A percentile compares a stretch with the other conserved stretches of the same genome.
Conservation (phyloP, 768 basidiomycete genomes). For the Saitozyma sp. region DNA sequence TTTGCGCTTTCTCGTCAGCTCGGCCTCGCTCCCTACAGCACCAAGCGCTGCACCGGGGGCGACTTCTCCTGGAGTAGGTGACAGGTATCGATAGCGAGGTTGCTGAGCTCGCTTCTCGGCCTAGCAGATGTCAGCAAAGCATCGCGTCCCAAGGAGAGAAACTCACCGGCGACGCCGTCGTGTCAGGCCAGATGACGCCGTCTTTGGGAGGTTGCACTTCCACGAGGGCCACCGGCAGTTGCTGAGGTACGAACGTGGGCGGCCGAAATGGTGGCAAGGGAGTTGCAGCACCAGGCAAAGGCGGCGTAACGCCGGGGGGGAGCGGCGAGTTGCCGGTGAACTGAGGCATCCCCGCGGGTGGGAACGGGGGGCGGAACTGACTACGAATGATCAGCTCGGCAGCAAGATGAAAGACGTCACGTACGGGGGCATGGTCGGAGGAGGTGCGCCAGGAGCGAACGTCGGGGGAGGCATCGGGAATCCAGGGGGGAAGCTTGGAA, state of each 20-base stretch:
- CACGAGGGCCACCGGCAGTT: conserved; percentile 3
- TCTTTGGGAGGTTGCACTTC: conserved; percentile 44
- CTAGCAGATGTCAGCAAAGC: conserved; percentile 15
- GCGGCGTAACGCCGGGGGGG: conserved; percentile 36
- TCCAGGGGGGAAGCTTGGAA: conserved; percentile 59
- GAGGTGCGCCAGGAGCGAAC: conserved; percentile 13
- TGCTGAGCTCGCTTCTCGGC: conserved; percentile 51
- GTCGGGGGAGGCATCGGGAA: conserved; percentile 53
- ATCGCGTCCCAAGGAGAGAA: neutral
- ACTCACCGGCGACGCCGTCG: conserved; percentile 44
- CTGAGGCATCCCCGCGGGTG: neutral
- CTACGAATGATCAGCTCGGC: no score
- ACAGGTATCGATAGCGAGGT: conserved; percentile 45
- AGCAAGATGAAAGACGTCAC: no score
- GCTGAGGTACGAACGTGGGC: conserved; percentile 5
- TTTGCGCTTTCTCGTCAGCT: conserved; percentile 42
- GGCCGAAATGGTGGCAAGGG: conserved; percentile 6
- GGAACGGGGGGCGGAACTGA: neutral
- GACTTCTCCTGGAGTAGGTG: conserved; percentile 30
- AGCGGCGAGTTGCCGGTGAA: no score
- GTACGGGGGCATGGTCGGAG: neutral
- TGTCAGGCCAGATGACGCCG: conserved; percentile 52
- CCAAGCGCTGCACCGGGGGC: neutral
- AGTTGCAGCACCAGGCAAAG: conserved; percentile 34
- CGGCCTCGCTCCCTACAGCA: neutral